A percentile compares a stretch with the other conserved stretches of the same genome.
Conservation (phyloP, 2,329 filamentous ascomycete species). For the Venturiaceae sp. region DNA sequence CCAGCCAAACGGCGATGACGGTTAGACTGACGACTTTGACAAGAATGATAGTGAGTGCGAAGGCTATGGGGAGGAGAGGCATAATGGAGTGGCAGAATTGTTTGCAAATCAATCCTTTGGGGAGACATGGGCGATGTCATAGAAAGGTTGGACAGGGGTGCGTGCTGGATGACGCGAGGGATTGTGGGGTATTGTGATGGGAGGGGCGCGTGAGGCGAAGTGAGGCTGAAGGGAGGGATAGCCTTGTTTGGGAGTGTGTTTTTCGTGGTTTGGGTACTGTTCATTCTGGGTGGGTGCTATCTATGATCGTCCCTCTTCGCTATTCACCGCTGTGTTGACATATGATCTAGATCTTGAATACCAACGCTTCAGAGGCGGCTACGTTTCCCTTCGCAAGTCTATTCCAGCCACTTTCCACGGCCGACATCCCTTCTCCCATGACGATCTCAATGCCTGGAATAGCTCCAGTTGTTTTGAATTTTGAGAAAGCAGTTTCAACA, state of each 20-base stretch:
- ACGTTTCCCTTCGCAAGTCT: too few relatives aligned
- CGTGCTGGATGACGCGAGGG: neutral
- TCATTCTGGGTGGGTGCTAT: neutral
- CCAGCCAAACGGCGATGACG: conserved; percentile 8
- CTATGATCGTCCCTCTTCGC: too few relatives aligned
- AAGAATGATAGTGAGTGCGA: conserved; percentile 9
- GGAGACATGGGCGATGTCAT: neutral
- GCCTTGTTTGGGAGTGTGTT: neutral
- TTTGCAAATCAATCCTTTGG: neutral
- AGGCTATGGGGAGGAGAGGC: conserved; percentile 9
- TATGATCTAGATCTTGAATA: too few relatives aligned
- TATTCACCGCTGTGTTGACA: neutral
- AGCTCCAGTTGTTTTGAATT: too few relatives aligned
- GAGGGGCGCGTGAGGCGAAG: neutral
- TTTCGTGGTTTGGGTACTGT: neutral
- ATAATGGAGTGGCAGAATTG: neutral
- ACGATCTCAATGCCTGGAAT: too few relatives aligned
- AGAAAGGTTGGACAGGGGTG: neutral
- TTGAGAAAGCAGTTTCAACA: too few relatives aligned
- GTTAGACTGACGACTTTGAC: conserved; percentile 10
- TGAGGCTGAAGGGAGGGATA: neutral
- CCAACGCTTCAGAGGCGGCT: too few relatives aligned
- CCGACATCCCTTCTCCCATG: too few relatives aligned
- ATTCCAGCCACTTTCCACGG: too few relatives aligned
- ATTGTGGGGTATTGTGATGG: neutral